Evolutionary conservation across 2,329 filamentous ascomycete species (phyloP).

Genomic region (Cadophora luteo-olivacea): DNA sequence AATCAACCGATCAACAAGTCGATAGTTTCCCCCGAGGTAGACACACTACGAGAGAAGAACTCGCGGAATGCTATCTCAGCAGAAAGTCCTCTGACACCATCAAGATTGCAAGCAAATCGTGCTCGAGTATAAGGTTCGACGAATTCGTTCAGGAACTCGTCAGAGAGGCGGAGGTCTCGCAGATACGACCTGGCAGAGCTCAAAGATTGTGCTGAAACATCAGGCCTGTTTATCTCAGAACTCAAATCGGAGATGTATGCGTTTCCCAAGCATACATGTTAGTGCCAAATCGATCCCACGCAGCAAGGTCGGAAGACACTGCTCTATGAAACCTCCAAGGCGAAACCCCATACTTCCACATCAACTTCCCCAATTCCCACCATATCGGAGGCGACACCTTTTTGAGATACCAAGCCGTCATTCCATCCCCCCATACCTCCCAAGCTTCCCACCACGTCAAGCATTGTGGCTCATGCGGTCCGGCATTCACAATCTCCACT

Average conservation of each 20-base stretch:
- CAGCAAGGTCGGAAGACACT: background rate
- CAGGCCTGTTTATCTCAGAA: background rate
- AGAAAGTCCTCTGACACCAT: background rate
- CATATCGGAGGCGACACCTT: background rate
- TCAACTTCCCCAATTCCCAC: background rate
- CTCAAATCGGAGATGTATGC: background rate
- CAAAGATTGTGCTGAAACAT: background rate
- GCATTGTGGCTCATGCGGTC: background rate
- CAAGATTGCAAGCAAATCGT: background rate
- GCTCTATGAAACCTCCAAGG: background rate
- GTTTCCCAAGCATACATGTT: background rate
- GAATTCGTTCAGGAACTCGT: background rate
- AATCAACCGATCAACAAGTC: slow-evolving; percentile 11
- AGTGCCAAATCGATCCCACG: background rate
- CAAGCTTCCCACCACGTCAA: background rate
- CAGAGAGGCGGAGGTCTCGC: background rate
- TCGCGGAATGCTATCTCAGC: background rate
- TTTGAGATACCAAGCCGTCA: background rate
- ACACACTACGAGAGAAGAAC: background rate
- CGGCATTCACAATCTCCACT: background rate
- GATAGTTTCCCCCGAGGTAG: background rate
- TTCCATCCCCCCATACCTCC: background rate
- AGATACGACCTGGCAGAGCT: background rate
- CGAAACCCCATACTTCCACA: background rate
- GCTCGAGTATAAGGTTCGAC: background rate